Base-by-base conservation (phyloP, 768 basidiomycete species). In the Tricholoma matsutake region DNA sequence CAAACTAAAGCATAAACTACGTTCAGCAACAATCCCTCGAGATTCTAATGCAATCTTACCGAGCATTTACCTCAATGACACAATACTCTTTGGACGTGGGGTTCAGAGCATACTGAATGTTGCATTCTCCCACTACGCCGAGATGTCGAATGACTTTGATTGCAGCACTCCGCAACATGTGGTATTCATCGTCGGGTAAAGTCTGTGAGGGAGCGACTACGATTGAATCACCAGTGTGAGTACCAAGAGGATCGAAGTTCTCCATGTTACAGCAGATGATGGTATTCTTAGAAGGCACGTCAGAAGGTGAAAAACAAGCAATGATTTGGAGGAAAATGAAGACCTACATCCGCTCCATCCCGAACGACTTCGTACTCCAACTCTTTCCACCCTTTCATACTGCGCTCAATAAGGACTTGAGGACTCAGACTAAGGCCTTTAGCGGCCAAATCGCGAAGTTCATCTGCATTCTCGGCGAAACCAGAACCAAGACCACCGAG, bases 181-280 rank as follows among this genome's bases (percentile, higher is more conserved):
- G 96, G 76, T 98, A 99, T 71, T 98, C 95, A 71, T 95, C 92
- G 68, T 98, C 97, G 31, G 96, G 93, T 18, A 99, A 78, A 0
- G 97, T 98, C 75, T 99, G 97, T 3, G 96, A 98, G 1, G 97
- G 97, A 3, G 97, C 97, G 45, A 98, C 95, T 69, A 99, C 97
- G 71, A 99, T 99, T 11, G 97, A 98, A 74, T 98, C 97, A 66
- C 97, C 97, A 18, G 97, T 99, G 74, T 99, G 97, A 22, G 94
- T 98, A 64, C 97, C 97, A 61, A 98, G 89, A 37, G 97, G 97
- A 71, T 99, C 97, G 66, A 99, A 99, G 78, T 99, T 98, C 78
- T 98, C 94, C 94, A 96, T 96, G 76, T 96, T 96, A 78, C 96
- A 98, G 79, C 96, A 98, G 68, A 98, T 98, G 75, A 99, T 99